These are phyloP conservation scores for Pyricularia grisea DNA, from an alignment of 2,329 filamentous ascomycete genomes.

Conservation along the genomic window DNA sequence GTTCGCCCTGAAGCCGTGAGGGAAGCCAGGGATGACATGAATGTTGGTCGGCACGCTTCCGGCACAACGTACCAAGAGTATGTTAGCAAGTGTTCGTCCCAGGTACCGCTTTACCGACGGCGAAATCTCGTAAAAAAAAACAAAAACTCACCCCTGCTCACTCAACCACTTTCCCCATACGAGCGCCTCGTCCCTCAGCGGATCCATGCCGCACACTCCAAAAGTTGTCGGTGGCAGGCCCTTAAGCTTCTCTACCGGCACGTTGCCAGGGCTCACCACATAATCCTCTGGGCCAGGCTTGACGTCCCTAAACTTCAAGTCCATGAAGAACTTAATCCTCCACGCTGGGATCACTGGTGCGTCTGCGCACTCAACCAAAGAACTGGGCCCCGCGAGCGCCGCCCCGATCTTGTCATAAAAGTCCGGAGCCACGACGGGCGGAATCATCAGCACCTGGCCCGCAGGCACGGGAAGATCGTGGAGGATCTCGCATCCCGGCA, in stretches of 20 bases:
- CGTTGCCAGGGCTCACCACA: slow-evolving; percentile 28
- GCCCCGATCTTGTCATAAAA: slow-evolving; percentile 11
- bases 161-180: slow-evolving; percentile 7
- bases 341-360: slow-evolving; percentile 39
- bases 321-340: slow-evolving; percentile 21
- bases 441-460: slow-evolving; percentile 43
- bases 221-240: slow-evolving; percentile 12
- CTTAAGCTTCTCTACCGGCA: slow-evolving; percentile 21
- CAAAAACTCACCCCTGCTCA: slow-evolving; percentile 8
- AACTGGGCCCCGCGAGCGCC: slow-evolving; percentile 20
- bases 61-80: slow-evolving; percentile 14
- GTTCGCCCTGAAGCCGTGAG: slow-evolving; percentile 11
- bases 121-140: background rate
- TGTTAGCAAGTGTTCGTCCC: slow-evolving; percentile 11
- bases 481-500: slow-evolving; percentile 4
- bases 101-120: background rate
- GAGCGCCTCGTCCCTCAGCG: slow-evolving; percentile 9
- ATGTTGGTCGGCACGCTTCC: slow-evolving; percentile 21
- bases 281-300: slow-evolving; percentile 19
- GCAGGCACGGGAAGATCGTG: slow-evolving; percentile 22
- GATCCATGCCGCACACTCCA: slow-evolving; percentile 8
- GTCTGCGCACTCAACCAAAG: slow-evolving; percentile 31
- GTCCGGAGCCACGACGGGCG: slow-evolving; percentile 26
- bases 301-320: slow-evolving; percentile 16
- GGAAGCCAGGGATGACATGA: slow-evolving; percentile 10